phyloP scores from a whole-genome alignment of 2,329 filamentous ascomycete genomes.

The Didymella segeticola region DNA sequence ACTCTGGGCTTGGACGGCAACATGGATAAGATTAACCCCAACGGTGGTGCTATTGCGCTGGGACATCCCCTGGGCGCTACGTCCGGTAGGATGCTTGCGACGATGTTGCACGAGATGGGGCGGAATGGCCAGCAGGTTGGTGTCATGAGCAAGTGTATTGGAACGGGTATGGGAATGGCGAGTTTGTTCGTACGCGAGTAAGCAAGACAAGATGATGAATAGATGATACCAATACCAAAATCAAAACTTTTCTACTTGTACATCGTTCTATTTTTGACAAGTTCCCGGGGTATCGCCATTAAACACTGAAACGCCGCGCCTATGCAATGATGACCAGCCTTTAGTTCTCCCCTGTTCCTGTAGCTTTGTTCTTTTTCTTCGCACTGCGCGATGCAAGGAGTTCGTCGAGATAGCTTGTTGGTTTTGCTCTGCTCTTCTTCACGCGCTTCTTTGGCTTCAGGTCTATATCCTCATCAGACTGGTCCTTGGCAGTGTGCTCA shows the following conservation, averaged over 20 bases:
- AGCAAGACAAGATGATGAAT: neutral
- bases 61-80: slow-evolving; percentile 92
- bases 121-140: slow-evolving; percentile 75
- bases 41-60: slow-evolving; percentile 92
- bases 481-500: too few species aligned
- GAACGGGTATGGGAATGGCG: slow-evolving; percentile 61
- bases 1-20: slow-evolving; percentile 71
- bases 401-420: slow-evolving; percentile 63
- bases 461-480: slow-evolving; percentile 15
- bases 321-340: neutral
- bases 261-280: neutral
- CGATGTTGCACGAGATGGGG: slow-evolving; percentile 73
- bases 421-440: slow-evolving; percentile 42
- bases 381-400: slow-evolving; percentile 56
- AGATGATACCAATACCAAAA: slow-evolving; percentile 1
- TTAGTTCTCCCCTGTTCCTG: neutral
- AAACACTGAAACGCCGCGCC: slow-evolving; percentile 2
- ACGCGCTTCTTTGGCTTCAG: slow-evolving; percentile 18
- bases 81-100: slow-evolving; percentile 79
- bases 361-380: slow-evolving; percentile 55
- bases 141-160: slow-evolving; percentile 85
- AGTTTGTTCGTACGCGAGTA: slow-evolving; percentile 57
- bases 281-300: slow-evolving; percentile 16
- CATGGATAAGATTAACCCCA: slow-evolving; percentile 82
- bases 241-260: neutral